phyloP scores from a whole-genome alignment of 495 filamentous ascomycete genomes.

The Tuber brumale region DNA sequence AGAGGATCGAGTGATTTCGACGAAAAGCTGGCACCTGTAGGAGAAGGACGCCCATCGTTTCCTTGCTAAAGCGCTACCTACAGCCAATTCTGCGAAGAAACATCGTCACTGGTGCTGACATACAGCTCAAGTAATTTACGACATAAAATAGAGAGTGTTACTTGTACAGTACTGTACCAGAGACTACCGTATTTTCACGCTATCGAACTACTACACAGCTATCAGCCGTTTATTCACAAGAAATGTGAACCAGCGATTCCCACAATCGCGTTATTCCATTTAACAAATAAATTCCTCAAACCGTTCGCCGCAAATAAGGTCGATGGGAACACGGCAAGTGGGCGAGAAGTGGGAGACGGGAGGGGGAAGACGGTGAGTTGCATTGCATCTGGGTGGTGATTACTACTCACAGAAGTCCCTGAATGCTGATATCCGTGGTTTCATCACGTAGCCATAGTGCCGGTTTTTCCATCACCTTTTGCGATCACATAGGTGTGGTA shows the following conservation, averaged over 20 bases:
- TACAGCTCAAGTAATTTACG: background rate
- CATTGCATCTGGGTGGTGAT: background rate
- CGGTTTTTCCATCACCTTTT: background rate
- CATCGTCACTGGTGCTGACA: background rate
- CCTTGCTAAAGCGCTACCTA: background rate
- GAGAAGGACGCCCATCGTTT: background rate
- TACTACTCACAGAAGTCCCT: background rate
- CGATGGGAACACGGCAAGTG: background rate
- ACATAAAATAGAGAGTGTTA: background rate
- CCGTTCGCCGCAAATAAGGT: background rate
- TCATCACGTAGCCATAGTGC: background rate
- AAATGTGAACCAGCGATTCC: background rate
- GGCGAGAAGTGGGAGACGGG: background rate
- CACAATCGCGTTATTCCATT: background rate
- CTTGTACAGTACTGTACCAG: background rate
- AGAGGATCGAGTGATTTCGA: background rate
- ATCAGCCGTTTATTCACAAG: background rate
- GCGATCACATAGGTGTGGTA: background rate
- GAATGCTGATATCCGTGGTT: background rate
- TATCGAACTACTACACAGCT: background rate
- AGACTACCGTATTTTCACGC: background rate
- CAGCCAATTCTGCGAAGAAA: background rate
- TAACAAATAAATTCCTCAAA: background rate
- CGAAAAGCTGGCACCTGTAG: background rate
- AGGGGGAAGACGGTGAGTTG: background rate